Percentiles rank a stretch among this genome's conserved stretches.
Evolutionary conservation across 306 rosid species (phyloP).

Genomic region (Castanea sativa): DNA sequence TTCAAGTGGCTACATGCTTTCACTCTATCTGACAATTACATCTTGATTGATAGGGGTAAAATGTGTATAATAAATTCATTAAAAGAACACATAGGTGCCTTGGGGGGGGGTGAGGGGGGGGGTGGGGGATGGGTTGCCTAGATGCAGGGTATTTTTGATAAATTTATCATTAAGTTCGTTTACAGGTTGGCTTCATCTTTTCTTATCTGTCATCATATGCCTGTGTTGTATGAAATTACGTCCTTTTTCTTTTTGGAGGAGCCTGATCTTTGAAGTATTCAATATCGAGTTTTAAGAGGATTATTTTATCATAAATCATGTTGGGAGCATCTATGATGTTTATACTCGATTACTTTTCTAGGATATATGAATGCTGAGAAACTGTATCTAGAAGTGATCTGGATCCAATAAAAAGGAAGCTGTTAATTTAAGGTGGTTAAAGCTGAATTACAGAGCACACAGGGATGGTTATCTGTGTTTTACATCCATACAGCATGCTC

Average conservation of each 20-base stretch:
- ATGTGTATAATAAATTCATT: background rate
- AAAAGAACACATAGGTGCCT: too few species aligned
- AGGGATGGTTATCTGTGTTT: background rate
- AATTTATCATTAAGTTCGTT: background rate
- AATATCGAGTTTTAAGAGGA: too few species aligned
- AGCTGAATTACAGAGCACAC: background rate
- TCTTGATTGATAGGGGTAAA: background rate
- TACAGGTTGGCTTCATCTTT: background rate
- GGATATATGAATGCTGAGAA: background rate
- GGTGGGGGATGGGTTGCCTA: too few species aligned
- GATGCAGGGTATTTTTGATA: too few species aligned
- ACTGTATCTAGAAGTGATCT: background rate
- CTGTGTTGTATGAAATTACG: background rate
- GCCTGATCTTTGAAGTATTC: background rate
- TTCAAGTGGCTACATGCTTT: background rate
- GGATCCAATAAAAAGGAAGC: background rate
- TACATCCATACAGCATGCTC: background rate
- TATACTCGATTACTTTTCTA: background rate
- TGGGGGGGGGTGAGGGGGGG: too few species aligned
- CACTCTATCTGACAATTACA: background rate
- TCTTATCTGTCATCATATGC: background rate
- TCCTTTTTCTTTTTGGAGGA: background rate
- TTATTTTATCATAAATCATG: background rate
- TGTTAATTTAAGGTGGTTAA: background rate
- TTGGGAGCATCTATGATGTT: background rate